Conservation (phyloP, 2,329 filamentous ascomycete species). For the Phaeosphaeria sp. region DNA sequence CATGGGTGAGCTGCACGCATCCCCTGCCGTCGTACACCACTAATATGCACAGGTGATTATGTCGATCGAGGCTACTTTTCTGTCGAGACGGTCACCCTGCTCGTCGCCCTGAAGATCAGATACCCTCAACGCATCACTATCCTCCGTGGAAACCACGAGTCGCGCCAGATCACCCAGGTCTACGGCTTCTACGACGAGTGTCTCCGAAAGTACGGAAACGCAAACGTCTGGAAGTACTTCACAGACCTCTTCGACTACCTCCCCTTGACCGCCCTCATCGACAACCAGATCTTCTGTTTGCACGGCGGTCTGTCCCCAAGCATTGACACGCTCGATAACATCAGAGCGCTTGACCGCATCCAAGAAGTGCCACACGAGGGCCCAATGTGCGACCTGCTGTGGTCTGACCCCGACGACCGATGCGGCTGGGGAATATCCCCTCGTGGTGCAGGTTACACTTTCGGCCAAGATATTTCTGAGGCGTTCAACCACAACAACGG, state of each 20-base stretch:
- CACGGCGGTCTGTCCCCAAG: conserved; percentile 76
- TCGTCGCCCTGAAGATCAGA: conserved; percentile 96
- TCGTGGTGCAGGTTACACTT: conserved; percentile 92
- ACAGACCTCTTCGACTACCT: conserved; percentile 82
- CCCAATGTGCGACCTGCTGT: conserved; percentile 78
- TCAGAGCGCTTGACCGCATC: conserved; percentile 56
- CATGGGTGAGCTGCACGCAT: conserved; percentile 71
- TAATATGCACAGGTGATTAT: conserved; percentile 77
- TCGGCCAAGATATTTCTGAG: conserved; percentile 96
- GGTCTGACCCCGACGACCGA: conserved; percentile 92
- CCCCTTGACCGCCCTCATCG: conserved; percentile 74
- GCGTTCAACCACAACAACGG: conserved; percentile 99
- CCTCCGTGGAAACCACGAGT: conserved; percentile 89
- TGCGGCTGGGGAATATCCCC: conserved; percentile 97
- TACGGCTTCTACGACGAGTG: conserved; percentile 83
- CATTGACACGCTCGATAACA: conserved; percentile 77
- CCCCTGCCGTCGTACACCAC: conserved; percentile 7
- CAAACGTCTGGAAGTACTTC: conserved; percentile 80
- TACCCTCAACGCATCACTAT: conserved; percentile 98
- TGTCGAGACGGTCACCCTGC: conserved; percentile 94
- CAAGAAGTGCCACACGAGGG: conserved; percentile 81
- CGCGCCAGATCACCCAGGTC: conserved; percentile 78
- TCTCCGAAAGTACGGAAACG: conserved; percentile 78
- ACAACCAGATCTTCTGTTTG: conserved; percentile 76
- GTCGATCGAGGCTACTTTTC: conserved; percentile 99